Conservation (phyloP, 805 yeast species). For the Torulaspora quercuum region DNA sequence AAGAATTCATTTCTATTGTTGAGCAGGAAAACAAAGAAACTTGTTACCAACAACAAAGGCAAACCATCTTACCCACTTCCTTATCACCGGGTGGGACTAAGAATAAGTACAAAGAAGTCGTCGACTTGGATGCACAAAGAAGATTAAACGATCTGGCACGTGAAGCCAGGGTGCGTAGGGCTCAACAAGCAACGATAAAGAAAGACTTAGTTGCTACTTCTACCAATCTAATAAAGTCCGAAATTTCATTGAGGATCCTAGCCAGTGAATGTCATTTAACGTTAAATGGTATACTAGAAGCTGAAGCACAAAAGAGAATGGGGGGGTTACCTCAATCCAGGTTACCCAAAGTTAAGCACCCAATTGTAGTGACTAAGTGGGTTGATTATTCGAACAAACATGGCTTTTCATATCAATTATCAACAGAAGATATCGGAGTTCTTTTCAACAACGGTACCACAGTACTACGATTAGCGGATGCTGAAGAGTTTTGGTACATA, state of each 20-base stretch:
- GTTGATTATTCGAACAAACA: constrained; percentile 95
- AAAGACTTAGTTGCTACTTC: constrained; percentile 35
- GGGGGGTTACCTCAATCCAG: constrained; percentile 35
- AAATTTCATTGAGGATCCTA: constrained; percentile 38
- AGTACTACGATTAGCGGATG: constrained; percentile 64
- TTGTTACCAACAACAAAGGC: constrained; percentile 25
- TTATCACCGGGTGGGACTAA: constrained; percentile 91
- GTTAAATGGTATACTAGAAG: constrained; percentile 43
- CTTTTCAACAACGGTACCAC: constrained; percentile 82
- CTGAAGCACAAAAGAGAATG: constrained; percentile 46
- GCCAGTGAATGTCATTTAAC: constrained; percentile 47
- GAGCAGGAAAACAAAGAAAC: constrained; percentile 36
- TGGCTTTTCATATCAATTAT: constrained; percentile 90
- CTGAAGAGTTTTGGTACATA: constrained; percentile 63
- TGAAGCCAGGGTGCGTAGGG: constrained; percentile 36
- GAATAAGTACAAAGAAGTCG: constrained; percentile 76
- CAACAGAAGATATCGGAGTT: constrained; percentile 87
- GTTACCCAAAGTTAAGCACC: constrained; percentile 42
- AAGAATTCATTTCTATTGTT: constrained; percentile 12
- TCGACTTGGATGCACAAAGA: constrained; percentile 37
- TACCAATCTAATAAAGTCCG: constrained; percentile 38
- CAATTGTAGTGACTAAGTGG: constrained; percentile 87
- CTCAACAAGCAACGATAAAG: constrained; percentile 34
- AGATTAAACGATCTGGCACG: constrained; percentile 36
- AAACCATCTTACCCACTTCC: constrained; percentile 75